Percentiles rank a stretch among this genome's conserved stretches.
Evolutionary conservation across 2,329 filamentous ascomycete genomes (phyloP).

Genomic region (Alternaria sp.): DNA sequence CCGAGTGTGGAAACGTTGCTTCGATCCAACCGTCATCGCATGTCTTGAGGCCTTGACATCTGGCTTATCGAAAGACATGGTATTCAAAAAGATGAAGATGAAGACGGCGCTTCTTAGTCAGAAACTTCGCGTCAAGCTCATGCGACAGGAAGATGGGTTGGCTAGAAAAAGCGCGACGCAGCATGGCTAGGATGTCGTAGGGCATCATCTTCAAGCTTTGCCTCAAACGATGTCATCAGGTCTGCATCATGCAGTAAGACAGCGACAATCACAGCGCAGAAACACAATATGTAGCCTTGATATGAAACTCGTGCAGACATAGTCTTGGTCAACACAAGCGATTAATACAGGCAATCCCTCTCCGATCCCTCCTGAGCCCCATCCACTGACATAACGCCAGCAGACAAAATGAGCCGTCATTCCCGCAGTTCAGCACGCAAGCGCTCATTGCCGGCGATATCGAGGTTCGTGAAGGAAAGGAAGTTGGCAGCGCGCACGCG

Average conservation of each 20-base stretch:
- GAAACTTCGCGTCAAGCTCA: not conserved
- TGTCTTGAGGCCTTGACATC: not conserved
- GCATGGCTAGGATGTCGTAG: not conserved
- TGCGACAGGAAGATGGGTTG: not conserved
- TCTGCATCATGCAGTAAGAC: not conserved
- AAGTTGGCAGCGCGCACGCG: constrained; percentile 27
- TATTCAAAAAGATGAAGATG: not conserved
- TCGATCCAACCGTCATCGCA: not conserved
- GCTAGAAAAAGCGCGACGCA: not conserved
- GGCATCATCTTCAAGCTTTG: not conserved
- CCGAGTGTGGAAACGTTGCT: constrained; percentile 2
- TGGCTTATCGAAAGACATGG: not conserved
- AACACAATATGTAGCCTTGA: constrained; percentile 58
- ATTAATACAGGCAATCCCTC: constrained; percentile 63
- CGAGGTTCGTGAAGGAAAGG: constrained; percentile 50
- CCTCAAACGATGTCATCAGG: not conserved
- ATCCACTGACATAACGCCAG: constrained; percentile 53
- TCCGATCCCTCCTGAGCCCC: constrained; percentile 52
- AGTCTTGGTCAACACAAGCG: constrained; percentile 55
- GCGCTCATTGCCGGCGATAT: constrained; percentile 50
- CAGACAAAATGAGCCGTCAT: constrained; percentile 45
- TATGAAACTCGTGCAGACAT: constrained; percentile 62
- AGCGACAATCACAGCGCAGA: not conserved
- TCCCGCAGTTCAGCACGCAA: constrained; percentile 47
- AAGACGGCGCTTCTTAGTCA: not conserved